Base-by-base conservation (phyloP, 1,284 basidiomycete species). In the Ganoderma multipileum region DNA sequence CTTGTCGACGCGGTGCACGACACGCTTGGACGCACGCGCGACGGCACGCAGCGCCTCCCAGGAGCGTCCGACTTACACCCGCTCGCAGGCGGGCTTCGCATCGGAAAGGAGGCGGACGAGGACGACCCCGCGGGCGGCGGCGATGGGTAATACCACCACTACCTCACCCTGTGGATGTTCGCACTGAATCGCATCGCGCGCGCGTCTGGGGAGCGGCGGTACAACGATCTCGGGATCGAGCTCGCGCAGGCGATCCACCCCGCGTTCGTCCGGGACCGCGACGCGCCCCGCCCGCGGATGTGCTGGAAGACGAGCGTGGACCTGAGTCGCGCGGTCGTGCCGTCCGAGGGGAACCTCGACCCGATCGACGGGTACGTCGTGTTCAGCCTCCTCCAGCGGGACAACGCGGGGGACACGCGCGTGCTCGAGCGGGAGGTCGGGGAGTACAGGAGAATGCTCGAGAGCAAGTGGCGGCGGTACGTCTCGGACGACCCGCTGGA, bases 91-190 rank as follows among this genome's bases (percentile, higher is more conserved):
- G 77, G 76, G 28, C 65, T 78, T 54, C 68, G 76, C n/a, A 77
- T 77, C 61, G 78, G 76, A 23, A 76, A 78, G 68, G 71, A 75
- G 54, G 68, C 68, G 30, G 73, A 76, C 36, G 73, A 74, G 39
- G 72, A 72, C 61, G 69, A 71, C 50, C 67, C 68, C 18, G 60
- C 60, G 23, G 63, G 75, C 67, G 74, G 76, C 62, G 71, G 76
- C 52, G 74, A 76, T 68, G 77, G 78, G 18, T 76, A 79, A 69
- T 78, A 78, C 68, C 75, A 76, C 69, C 77, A 76, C 68, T 76
- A 78, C 64, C 74, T 74, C 62, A 76, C 76, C 8, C 52, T 78
- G 30, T 79, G 77, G 77, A 79, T 80, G 77, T 78, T 79, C 69
- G 79, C 79, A 28, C 72, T 77, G 50, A 76, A 78, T 68, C 71